Conservation (phyloP, 192 early-diverging fungal species). For the Haplosporangium gracile region DNA sequence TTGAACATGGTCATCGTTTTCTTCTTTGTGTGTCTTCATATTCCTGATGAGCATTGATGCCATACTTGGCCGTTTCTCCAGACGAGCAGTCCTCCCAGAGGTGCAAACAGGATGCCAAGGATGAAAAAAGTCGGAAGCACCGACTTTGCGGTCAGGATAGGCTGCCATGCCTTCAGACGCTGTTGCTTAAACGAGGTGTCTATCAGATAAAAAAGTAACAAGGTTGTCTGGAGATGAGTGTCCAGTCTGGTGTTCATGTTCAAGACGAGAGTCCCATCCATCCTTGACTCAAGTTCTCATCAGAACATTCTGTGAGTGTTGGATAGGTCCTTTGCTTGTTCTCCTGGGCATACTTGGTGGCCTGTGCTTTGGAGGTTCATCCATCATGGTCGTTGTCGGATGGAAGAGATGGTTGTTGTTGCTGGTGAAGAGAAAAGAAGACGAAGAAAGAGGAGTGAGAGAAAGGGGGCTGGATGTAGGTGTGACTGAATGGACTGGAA, state of each 20-base stretch:
- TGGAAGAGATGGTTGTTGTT: too few species aligned
- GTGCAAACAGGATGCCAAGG: conserved; percentile 93
- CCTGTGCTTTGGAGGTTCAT: conserved; percentile 48
- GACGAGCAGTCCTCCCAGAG: conserved; percentile 89
- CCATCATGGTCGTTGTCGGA: conserved; percentile 27
- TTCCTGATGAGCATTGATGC: conserved; percentile 16
- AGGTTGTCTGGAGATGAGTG: neutral
- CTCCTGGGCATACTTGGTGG: conserved; percentile 38
- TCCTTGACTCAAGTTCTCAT: neutral
- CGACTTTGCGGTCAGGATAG: conserved; percentile 95
- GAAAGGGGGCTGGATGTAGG: neutral
- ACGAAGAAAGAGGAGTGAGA: neutral
- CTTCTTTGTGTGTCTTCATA: neutral
- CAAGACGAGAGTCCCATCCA: neutral
- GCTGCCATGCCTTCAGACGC: conserved; percentile 97
- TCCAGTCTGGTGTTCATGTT: neutral
- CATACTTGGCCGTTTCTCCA: conserved; percentile 85
- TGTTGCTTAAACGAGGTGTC: conserved; percentile 98
- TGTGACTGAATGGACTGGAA: neutral
- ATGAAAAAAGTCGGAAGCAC: conserved; percentile 96
- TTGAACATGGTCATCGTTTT: neutral
- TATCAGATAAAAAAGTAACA: conserved; percentile 22
- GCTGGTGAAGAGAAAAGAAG: neutral
- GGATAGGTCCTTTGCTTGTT: too few species aligned
- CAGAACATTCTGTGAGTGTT: neutral